phyloP scores from a whole-genome alignment of 768 basidiomycete species.

The Kwoniella pini region DNA sequence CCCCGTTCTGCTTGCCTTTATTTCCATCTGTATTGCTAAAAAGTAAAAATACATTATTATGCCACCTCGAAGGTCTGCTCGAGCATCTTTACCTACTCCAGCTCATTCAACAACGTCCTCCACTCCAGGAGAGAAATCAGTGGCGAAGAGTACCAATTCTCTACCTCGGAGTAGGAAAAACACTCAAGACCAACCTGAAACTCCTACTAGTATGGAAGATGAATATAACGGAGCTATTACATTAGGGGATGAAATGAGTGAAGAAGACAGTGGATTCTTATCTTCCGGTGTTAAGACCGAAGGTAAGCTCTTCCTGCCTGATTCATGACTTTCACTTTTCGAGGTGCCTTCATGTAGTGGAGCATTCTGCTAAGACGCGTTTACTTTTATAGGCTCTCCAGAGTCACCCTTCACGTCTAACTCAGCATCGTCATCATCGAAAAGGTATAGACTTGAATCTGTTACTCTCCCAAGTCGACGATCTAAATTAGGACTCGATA shows the following conservation, averaged over 20 bases:
- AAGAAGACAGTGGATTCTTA: neutral
- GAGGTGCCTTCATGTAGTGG: too few species aligned
- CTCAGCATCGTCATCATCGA: slow-evolving; percentile 1
- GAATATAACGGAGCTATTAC: slow-evolving; percentile 2
- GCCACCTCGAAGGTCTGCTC: slow-evolving; percentile 33
- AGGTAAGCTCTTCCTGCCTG: slow-evolving; percentile 31
- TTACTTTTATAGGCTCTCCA: slow-evolving; percentile 1
- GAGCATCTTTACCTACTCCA: slow-evolving; percentile 38
- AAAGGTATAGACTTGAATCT: slow-evolving; percentile 31
- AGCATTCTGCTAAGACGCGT: too few species aligned
- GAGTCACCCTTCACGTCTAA: slow-evolving; percentile 24
- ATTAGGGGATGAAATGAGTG: slow-evolving; percentile 15
- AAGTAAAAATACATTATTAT: slow-evolving; percentile 17
- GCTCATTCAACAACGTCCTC: slow-evolving; percentile 23
- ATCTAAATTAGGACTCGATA: slow-evolving; percentile 38
- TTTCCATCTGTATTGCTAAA: neutral
- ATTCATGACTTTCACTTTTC: too few species aligned
- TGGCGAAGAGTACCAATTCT: slow-evolving; percentile 3
- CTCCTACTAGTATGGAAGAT: slow-evolving; percentile 36
- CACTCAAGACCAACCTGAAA: slow-evolving; percentile 12
- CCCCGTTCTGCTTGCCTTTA: neutral
- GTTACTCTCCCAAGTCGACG: slow-evolving; percentile 33
- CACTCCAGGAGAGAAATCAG: neutral
- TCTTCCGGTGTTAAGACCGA: slow-evolving; percentile 29
- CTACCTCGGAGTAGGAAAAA: neutral